Conservation (phyloP, 768 basidiomycete species). For the Chalciporus sphaerocephalus region DNA sequence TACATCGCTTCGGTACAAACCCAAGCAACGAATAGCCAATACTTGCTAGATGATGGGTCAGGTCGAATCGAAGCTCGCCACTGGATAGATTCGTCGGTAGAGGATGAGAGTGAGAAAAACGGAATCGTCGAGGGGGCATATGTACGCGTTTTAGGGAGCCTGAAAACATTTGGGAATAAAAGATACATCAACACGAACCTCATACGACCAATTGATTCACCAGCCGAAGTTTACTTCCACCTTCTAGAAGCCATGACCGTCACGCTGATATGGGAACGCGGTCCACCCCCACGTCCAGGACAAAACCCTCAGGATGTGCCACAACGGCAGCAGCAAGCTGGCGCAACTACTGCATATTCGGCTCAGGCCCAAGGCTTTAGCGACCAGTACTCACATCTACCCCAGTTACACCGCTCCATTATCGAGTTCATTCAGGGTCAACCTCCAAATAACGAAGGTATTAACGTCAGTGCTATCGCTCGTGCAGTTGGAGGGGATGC, state of each 20-base stretch:
- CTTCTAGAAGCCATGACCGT: slow-evolving; percentile 69
- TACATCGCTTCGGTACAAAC: slow-evolving; percentile 63
- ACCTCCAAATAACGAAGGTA: slow-evolving; percentile 54
- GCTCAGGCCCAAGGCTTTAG: slow-evolving; percentile 31
- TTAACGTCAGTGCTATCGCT: slow-evolving; percentile 70
- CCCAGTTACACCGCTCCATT: slow-evolving; percentile 58
- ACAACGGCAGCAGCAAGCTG: slow-evolving; percentile 8
- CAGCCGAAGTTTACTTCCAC: slow-evolving; percentile 81
- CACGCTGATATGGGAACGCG: slow-evolving; percentile 60
- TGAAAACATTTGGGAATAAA: slow-evolving; percentile 81
- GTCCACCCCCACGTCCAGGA: slow-evolving; percentile 40
- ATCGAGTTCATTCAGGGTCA: slow-evolving; percentile 55
- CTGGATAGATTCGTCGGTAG: slow-evolving; percentile 69
- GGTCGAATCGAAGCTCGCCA: slow-evolving; percentile 72
- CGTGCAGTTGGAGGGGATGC: slow-evolving; percentile 57
- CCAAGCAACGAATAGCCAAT: slow-evolving; percentile 78
- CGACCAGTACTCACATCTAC: slow-evolving; percentile 54
- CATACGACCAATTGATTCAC: slow-evolving; percentile 64
- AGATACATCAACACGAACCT: slow-evolving; percentile 76
- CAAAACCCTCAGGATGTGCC: slow-evolving; percentile 19
- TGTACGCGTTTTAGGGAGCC: slow-evolving; percentile 73
- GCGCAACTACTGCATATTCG: slow-evolving; percentile 42
- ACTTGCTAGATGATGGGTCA: slow-evolving; percentile 82
- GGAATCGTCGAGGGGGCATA: slow-evolving; percentile 62
- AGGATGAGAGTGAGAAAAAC: slow-evolving; percentile 49